Evolutionary conservation across 1,284 basidiomycete genomes (phyloP).

Genomic region (Austroboletus rostrupii): DNA sequence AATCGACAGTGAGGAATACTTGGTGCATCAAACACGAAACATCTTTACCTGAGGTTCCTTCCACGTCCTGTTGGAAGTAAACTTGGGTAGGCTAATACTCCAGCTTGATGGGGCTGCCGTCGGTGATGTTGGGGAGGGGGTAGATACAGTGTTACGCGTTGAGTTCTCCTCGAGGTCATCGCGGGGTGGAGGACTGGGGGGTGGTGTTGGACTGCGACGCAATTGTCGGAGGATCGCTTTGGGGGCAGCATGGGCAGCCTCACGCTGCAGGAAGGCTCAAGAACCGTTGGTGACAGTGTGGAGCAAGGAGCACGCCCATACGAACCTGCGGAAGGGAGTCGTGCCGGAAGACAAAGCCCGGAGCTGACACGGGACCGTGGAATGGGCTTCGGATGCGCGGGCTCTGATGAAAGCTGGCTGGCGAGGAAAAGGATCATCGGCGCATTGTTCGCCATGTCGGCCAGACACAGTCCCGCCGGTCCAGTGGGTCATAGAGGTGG

Average conservation of each 20-base stretch:
- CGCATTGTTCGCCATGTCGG: slow-evolving; percentile 54
- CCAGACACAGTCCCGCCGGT: slow-evolving; percentile 3
- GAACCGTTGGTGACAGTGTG: slow-evolving; percentile 21
- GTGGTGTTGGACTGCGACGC: slow-evolving; percentile 39
- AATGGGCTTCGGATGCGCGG: slow-evolving; percentile 14
- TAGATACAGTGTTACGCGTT: slow-evolving; percentile 25
- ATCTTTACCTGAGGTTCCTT: slow-evolving; percentile 57
- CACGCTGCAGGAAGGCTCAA: slow-evolving; percentile 63
- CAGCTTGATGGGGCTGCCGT: slow-evolving; percentile 25
- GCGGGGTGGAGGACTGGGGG: slow-evolving; percentile 17
- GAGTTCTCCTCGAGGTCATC: slow-evolving; percentile 16
- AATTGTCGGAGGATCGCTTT: slow-evolving; percentile 48
- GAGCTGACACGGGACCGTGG: slow-evolving; percentile 37
- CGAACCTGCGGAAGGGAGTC: slow-evolving; percentile 64
- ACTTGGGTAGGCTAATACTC: slow-evolving; percentile 18
- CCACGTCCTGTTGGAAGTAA: slow-evolving; percentile 35
- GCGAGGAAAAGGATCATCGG: slow-evolving; percentile 41
- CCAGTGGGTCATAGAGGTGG: slow-evolving; percentile 14
- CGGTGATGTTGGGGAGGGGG: slow-evolving; percentile 30
- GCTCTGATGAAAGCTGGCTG: slow-evolving; percentile 28
- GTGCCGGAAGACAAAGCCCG: slow-evolving; percentile 58
- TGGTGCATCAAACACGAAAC: background rate
- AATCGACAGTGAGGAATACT: background rate
- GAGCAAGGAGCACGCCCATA: slow-evolving; percentile 13
- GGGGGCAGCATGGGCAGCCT: slow-evolving; percentile 55